These are phyloP conservation scores for Oryza glaberrima DNA, from an alignment of 176 grass and related monocot genomes.

Conservation along the genomic window DNA sequence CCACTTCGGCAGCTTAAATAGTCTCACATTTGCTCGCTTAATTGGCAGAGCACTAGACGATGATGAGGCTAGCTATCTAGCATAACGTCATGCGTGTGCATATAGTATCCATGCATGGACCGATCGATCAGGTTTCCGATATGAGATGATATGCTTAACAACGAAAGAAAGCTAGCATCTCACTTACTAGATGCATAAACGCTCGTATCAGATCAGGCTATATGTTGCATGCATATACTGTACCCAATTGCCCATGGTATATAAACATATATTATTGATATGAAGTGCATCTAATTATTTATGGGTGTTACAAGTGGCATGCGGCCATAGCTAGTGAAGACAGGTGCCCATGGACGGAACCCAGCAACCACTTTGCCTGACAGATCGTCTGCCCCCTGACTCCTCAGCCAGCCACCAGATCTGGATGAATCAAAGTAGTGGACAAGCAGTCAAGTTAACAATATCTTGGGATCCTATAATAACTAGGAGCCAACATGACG, in stretches of 20 bases:
- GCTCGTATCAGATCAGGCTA: neutral
- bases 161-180: neutral
- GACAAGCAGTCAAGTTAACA: neutral
- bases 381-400: too few species aligned
- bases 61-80: neutral
- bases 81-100: neutral
- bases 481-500: neutral
- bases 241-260: neutral
- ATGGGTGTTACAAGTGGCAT: too few species aligned
- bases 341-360: too few species aligned
- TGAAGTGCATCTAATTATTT: too few species aligned
- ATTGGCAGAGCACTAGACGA: constrained; percentile 21
- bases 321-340: too few species aligned
- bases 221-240: neutral
- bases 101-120: neutral
- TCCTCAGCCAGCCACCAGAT: too few species aligned
- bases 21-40: neutral
- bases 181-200: neutral
- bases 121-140: neutral
- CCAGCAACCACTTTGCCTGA: too few species aligned
- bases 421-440: neutral
- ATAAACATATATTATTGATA: neutral
- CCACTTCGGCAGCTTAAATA: neutral
- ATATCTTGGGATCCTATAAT: neutral
- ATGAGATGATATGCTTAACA: neutral